A percentile compares a stretch with the other conserved stretches of the same genome.
Evolutionary conservation across 2,329 filamentous ascomycete genomes (phyloP).

Genomic region (Cladosporium sp.): DNA sequence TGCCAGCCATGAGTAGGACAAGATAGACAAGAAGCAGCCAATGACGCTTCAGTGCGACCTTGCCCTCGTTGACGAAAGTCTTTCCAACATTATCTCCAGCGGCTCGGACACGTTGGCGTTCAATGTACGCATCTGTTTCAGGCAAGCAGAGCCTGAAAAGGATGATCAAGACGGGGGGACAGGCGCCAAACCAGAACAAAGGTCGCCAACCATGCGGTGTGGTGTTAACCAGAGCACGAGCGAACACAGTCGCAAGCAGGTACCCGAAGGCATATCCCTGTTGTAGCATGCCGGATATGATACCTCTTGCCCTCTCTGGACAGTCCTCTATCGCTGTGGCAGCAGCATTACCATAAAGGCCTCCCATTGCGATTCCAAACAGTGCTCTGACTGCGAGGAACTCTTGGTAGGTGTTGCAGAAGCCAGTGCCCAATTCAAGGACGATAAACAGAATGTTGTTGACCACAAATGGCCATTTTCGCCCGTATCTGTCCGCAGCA

Average conservation of each 20-base stretch:
- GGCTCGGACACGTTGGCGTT: conserved; percentile 61
- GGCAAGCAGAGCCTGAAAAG: conserved; percentile 71
- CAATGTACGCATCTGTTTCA: conserved; percentile 70
- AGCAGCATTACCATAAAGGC: conserved; percentile 58
- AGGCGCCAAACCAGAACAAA: conserved; percentile 84
- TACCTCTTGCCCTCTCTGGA: conserved; percentile 53
- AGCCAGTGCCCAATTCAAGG: conserved; percentile 57
- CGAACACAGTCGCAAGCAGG: conserved; percentile 45
- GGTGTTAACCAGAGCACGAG: conserved; percentile 64
- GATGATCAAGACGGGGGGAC: conserved; percentile 77
- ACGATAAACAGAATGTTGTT: conserved; percentile 60
- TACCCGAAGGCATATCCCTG: conserved; percentile 64
- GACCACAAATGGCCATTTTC: conserved; percentile 50
- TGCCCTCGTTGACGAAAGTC: conserved; percentile 72
- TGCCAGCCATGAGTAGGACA: conserved; percentile 82
- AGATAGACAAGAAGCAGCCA: conserved; percentile 79
- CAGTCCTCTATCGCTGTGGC: conserved; percentile 62
- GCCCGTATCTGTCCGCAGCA: conserved; percentile 30
- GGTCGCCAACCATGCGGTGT: conserved; percentile 78
- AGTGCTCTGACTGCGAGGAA: conserved; percentile 58
- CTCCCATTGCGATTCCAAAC: conserved; percentile 63
- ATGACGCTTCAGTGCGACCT: conserved; percentile 71
- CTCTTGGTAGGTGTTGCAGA: conserved; percentile 53
- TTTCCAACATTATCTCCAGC: conserved; percentile 57
- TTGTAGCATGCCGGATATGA: conserved; percentile 59